These are phyloP conservation scores for Aspergillus bridgeri DNA, from an alignment of 495 filamentous ascomycete genomes.

Conservation along the genomic window DNA sequence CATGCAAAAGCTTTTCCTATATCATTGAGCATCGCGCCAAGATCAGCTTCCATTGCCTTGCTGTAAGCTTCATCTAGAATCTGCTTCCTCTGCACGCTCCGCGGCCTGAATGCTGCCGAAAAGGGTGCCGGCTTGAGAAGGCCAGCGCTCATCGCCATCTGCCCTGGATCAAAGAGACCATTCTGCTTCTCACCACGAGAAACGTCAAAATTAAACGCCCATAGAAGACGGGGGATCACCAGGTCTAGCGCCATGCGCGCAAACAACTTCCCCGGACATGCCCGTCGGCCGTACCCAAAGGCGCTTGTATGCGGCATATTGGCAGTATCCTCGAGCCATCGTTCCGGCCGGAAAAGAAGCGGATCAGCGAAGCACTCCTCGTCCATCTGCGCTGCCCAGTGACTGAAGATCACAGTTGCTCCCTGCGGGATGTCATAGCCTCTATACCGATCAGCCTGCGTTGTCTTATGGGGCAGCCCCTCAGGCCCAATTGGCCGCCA, in stretches of 20 bases:
- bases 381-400: slow-evolving; percentile 1
- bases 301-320: neutral
- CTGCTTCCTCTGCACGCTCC: no score
- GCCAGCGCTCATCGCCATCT: no score
- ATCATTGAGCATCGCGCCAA: no score
- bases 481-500: neutral
- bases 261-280: neutral
- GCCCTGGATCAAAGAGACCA: no score
- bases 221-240: neutral
- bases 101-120: no score
- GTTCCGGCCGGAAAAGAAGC: neutral
- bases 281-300: slow-evolving; percentile 1
- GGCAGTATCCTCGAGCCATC: neutral
- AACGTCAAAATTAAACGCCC: no score
- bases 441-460: neutral
- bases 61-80: no score
- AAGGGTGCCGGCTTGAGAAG: no score
- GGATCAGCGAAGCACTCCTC: neutral
- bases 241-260: neutral
- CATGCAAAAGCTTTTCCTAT: no score
- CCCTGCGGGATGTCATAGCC: slow-evolving; percentile 5
- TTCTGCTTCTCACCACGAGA: no score
- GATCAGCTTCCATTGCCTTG: no score
- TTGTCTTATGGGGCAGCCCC: neutral
- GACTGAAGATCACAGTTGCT: slow-evolving; percentile 1